Conservation (phyloP, 164 flowering plant species). For the Pachysandra terminalis region DNA sequence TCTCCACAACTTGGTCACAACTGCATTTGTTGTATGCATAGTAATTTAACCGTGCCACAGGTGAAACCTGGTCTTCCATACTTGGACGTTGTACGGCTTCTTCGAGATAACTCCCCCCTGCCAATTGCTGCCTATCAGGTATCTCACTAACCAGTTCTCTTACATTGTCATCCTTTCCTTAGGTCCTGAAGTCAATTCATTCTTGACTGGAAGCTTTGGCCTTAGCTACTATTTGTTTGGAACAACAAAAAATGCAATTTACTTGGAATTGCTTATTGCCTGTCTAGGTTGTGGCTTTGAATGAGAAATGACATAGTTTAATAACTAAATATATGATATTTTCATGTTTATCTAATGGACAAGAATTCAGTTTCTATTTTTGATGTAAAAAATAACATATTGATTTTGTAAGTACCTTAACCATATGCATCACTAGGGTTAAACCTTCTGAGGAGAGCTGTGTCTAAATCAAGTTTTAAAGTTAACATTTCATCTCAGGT, state of each 20-base stretch:
- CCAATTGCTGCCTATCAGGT: conserved; percentile 99
- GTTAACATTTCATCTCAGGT: too few species aligned
- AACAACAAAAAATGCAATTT: not conserved
- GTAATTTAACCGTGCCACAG: conserved; percentile 27
- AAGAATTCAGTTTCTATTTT: not conserved
- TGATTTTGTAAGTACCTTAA: not conserved
- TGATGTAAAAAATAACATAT: not conserved
- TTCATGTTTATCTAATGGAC: not conserved
- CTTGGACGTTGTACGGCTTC: conserved; percentile 84
- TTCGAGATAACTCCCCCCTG: conserved; percentile 70
- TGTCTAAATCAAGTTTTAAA: too few species aligned
- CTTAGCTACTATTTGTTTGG: too few species aligned
- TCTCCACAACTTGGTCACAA: not conserved
- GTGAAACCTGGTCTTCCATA: conserved; percentile 97
- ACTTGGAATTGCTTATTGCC: not conserved
- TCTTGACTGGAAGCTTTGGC: not conserved
- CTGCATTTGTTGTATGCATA: not conserved
- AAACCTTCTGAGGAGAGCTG: not conserved
- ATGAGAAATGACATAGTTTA: not conserved
- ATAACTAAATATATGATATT: too few species aligned
- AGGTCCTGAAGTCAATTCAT: not conserved
- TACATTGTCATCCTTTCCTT: not conserved
- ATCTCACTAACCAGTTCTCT: not conserved
- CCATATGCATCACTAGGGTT: not conserved
- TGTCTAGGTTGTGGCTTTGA: not conserved